These are phyloP conservation scores for Rhodotorula sphaerocarpa DNA, from an alignment of 768 basidiomycete species.

Conservation along the genomic window DNA sequence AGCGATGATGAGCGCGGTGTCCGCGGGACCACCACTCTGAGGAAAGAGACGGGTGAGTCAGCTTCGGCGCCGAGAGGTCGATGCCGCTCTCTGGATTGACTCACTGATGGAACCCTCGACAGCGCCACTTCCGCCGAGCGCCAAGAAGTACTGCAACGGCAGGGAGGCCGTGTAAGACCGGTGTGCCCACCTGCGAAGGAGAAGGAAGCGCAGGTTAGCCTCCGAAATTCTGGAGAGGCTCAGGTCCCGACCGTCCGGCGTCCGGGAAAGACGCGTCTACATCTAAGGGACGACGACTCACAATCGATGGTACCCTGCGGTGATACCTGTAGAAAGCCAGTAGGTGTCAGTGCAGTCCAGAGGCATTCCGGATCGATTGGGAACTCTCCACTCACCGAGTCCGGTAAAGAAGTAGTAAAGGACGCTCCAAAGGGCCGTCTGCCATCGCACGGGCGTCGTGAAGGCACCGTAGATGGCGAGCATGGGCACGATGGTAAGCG, in stretches of 20 bases:
- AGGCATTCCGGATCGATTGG: no score
- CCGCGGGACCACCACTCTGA: slow-evolving; percentile 92
- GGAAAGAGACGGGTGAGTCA: not conserved
- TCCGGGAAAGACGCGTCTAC: no score
- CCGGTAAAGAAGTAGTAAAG: slow-evolving; percentile 79
- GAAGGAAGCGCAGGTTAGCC: not conserved
- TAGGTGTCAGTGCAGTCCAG: slow-evolving; percentile 15
- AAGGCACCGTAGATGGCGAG: slow-evolving; percentile 65
- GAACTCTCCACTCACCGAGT: slow-evolving; percentile 50
- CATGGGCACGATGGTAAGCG: slow-evolving; percentile 57
- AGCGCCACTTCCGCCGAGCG: slow-evolving; percentile 78
- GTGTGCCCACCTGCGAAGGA: slow-evolving; percentile 65
- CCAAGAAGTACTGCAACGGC: slow-evolving; percentile 75
- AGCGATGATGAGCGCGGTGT: slow-evolving; percentile 66
- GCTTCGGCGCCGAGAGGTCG: not conserved
- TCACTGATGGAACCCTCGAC: slow-evolving; percentile 57
- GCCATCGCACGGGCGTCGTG: slow-evolving; percentile 55
- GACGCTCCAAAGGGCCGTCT: slow-evolving; percentile 65
- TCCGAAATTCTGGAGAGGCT: no score
- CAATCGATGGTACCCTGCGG: slow-evolving; percentile 86
- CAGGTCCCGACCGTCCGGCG: no score
- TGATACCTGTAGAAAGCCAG: slow-evolving; percentile 53
- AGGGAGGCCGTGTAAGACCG: slow-evolving; percentile 84
- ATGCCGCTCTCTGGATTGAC: not conserved
- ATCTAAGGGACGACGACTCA: not conserved